Conservation (phyloP, 2,329 filamentous ascomycete genomes). For the Scopulariopsis brevicaulis region DNA sequence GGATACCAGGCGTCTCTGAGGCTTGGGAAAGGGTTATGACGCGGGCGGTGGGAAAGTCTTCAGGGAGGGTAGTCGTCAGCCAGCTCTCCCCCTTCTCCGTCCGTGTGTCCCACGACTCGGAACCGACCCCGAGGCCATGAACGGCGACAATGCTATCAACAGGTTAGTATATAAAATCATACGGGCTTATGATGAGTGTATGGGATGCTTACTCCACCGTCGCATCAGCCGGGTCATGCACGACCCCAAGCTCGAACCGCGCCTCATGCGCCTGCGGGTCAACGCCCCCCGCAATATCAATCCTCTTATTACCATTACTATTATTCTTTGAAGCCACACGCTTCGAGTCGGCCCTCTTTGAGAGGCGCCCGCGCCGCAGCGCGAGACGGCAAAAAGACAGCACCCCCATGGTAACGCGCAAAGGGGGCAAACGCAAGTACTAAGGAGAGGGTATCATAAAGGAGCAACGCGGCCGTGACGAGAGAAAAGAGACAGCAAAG, state of each 20-base stretch:
- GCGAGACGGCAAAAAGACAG: background rate
- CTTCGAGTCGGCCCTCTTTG: conserved; percentile 1
- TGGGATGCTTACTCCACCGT: conserved; percentile 1
- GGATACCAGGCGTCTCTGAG: background rate
- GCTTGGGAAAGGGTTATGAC: conserved; percentile 1
- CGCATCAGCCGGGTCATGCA: background rate
- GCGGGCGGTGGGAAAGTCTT: background rate
- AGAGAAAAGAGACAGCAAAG: background rate
- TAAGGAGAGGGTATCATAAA: background rate
- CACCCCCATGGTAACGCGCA: background rate
- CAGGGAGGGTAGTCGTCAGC: background rate
- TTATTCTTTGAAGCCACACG: background rate
- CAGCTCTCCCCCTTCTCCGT: background rate
- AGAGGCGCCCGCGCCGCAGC: background rate
- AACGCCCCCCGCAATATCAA: background rate
- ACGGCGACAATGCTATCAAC: conserved; percentile 1
- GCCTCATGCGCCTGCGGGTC: background rate
- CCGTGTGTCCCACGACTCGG: background rate
- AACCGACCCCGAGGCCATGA: background rate
- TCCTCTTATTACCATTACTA: background rate
- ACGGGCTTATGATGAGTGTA: background rate
- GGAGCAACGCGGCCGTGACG: too few species aligned
- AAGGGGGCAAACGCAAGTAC: background rate
- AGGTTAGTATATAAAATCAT: background rate
- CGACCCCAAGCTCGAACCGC: background rate